Base-by-base conservation (phyloP, 2,329 filamentous ascomycete genomes). In the Trichophyton equinum region DNA sequence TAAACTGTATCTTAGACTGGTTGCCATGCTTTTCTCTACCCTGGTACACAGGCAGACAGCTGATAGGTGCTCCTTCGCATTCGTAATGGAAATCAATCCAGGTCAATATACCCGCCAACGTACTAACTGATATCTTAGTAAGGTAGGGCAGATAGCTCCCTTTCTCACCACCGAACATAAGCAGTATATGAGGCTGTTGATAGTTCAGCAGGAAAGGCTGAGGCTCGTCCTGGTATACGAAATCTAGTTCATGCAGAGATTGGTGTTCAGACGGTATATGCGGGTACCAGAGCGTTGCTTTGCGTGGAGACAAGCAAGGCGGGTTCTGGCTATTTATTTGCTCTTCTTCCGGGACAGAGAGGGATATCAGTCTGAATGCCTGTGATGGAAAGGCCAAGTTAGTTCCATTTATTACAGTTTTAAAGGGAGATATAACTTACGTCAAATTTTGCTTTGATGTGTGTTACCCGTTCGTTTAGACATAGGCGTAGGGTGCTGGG, bases 261-360 rank as follows among this genome's bases (percentile, higher is more conserved):
- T 61, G 58, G 25, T 62, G 49, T n/a, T 61, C 42, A 4, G 62
- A 42, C 27, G 64, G 66, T 11, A 65, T 46, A 44, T 53, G 44
- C 36, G 66, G 66, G 55, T 67, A 67, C 66, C 66, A 67, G 40
- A 67, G 60, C 18, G 61, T 65, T 7, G 61, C 63, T 38, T 62
- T 63, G n/a, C 62, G 62, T 13, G 65, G 58, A 11, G 61, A 62
- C 3, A 63, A 60, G 20, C 61, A 63, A 40, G 61, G 57, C 6
- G 60, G 36, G 20, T 49, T 51, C 33, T 65, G 46, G 25, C 62
- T 51, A 8, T 61, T 42, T 13, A 58, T 56, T 11, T 61, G 61
- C 27, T 62, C 59, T n/a, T 64, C 59, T 30, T 64, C 59, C 5
- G 64, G 64, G 20, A 67, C 64, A 5, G 65, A 61, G 33, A 67